Evolutionary conservation across 352 stramenopile genomes (phyloP), one percentile per base, ranked within the genome.

Genomic region (Hyaloperonospora brassicae): DNA sequence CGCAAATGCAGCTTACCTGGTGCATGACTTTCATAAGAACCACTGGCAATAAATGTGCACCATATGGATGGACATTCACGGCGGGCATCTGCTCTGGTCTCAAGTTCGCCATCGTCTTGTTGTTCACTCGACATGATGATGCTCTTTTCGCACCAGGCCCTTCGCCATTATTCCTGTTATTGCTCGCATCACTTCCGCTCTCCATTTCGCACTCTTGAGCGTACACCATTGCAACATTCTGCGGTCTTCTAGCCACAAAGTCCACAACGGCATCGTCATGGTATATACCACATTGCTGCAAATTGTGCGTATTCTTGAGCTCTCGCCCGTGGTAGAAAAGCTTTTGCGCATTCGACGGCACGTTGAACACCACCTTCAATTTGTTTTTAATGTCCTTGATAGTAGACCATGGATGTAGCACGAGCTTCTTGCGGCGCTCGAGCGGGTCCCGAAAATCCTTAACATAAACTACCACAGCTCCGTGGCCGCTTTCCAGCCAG

Each of bases 331-430:
- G 79, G 52, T 78, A 89, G 53, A 76, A 93, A 47, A 93, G 76
- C 62, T 89, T 87, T 53, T 93, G 83, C 23, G 79, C 78, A 51
- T 82, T 83, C 35, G 72, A 75, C 30, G 79, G 79, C 50, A 89
- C 79, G 42, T 88, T 87, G 54, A 89, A 89, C 13, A 90, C 76
- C 48, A 89, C 79, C 49, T 90, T 78, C 36, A 93, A 66, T 66
- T 90, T 79, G 51, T 90, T 77, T 50, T 93, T 93, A 52, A 93
- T 70, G 73, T 93, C 79, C 57, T 93, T 92, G 52, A 92, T 76
- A 55, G 65, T 80, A 25, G 82, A 77, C 82, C 82, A 92, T 14
- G 82, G 82, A 52, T 68, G 66, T 51, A 92, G 52, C 55, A 88
- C 68, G 21, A 92, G 78, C 62, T 92, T 92, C 64, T 89, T 92